Percentiles rank a stretch among this genome's conserved stretches.
phyloP scores from a whole-genome alignment of 1,284 basidiomycete species.

The Tausonia pullulans region DNA sequence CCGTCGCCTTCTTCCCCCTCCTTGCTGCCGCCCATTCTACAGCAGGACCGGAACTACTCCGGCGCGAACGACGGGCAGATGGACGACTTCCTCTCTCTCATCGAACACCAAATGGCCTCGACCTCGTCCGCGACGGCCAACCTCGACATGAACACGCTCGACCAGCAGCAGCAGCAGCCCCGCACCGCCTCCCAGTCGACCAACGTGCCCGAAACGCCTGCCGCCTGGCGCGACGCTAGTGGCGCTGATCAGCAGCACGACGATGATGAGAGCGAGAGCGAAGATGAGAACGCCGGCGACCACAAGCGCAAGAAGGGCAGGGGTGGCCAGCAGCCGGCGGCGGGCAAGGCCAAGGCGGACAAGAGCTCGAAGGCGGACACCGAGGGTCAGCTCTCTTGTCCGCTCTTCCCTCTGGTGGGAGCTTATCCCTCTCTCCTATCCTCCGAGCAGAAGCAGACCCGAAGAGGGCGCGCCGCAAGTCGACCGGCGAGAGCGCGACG shows the following conservation, averaged over 20 bases:
- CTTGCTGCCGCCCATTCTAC: too few species aligned
- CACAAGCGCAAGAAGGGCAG: slow-evolving; percentile 43
- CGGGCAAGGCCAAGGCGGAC: neutral
- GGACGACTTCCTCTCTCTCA: slow-evolving; percentile 60
- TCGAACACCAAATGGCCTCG: slow-evolving; percentile 56
- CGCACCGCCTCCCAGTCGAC: slow-evolving; percentile 38
- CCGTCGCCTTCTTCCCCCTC: too few species aligned
- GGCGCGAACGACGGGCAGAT: too few species aligned
- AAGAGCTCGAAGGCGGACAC: neutral
- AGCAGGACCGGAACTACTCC: too few species aligned
- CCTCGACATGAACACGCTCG: slow-evolving; percentile 22
- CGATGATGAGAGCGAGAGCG: slow-evolving; percentile 39
- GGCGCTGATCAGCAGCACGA: slow-evolving; percentile 28
- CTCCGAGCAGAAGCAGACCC: neutral
- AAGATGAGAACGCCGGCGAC: slow-evolving; percentile 33
- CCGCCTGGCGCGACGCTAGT: neutral
- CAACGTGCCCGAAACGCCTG: slow-evolving; percentile 24
- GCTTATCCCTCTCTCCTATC: neutral
- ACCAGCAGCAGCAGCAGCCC: slow-evolving; percentile 41
- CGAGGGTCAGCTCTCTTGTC: neutral
- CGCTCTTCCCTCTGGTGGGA: neutral
- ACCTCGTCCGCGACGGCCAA: neutral
- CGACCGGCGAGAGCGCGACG: slow-evolving; percentile 37
- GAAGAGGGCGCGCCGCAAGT: slow-evolving; percentile 38
- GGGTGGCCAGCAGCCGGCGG: neutral